Evolutionary conservation across 108 stramenopile species (phyloP).

Genomic region (Nannochloropsis salina): DNA sequence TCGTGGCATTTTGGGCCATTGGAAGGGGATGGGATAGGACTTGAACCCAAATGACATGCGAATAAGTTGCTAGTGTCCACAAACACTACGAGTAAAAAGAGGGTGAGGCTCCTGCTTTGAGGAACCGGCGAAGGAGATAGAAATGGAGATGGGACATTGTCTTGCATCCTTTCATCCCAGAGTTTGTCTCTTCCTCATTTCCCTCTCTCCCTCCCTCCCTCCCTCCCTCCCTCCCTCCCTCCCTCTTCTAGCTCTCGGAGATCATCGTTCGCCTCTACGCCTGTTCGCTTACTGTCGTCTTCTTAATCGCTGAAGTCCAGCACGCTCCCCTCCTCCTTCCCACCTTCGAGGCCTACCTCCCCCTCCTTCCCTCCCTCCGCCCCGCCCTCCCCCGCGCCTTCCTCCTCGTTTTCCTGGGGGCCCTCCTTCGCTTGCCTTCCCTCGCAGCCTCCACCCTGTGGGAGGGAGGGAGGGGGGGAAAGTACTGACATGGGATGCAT

Average conservation of each 20-base stretch:
- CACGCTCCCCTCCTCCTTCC: background rate
- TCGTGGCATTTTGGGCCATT: too few species aligned
- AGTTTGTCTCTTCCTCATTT: background rate
- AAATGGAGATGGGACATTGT: background rate
- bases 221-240: slow-evolving; percentile 10
- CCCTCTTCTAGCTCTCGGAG: background rate
- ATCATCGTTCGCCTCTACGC: background rate
- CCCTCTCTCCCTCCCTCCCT: background rate
- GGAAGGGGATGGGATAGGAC: too few species aligned
- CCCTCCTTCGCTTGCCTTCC: background rate
- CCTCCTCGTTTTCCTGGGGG: background rate
- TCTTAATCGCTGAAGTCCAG: background rate
- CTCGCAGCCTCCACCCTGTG: background rate
- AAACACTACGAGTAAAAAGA: too few species aligned
- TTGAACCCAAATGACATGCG: too few species aligned
- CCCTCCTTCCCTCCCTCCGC: background rate
- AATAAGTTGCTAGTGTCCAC: too few species aligned
- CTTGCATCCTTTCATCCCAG: background rate
- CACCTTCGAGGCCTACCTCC: background rate
- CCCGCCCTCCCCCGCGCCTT: background rate
- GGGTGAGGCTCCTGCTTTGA: too few species aligned
- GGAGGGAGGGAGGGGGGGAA: background rate
- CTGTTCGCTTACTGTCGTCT: background rate
- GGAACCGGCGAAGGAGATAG: too few species aligned
- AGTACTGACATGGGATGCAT: slow-evolving; percentile 46